Evolutionary conservation across 2,329 filamentous ascomycete species (phyloP), one percentile per base, ranked within the genome.

Genomic region (Diaporthe velutina): DNA sequence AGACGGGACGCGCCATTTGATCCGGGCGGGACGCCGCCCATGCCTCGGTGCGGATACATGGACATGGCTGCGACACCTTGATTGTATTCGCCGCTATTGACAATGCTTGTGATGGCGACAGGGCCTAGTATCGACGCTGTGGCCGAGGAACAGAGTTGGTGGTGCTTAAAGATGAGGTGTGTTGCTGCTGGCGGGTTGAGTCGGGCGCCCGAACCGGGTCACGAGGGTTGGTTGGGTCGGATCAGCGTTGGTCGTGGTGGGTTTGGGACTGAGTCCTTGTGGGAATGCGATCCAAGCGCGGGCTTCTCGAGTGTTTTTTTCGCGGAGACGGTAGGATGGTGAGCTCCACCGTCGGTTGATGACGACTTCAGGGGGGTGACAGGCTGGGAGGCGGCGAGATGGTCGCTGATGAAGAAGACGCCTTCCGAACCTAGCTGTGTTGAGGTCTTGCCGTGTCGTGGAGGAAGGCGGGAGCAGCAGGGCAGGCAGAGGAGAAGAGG

Each of bases 21-120:
- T 35, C 85, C 81, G 78, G 83, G 86, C 85, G 94, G 93, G 78
- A 91, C 92, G 78, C 88, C 90, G 78, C 92, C 93, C 90, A 97
- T 93, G 83, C 93, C 93, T 83, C 95, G 95, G 88, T 97, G 95
- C 81, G 94, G 94, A 85, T 98, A 98, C 95, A 98, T 98, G 73
- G 90, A 91, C 90, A 92, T 92, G 67, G 71, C 79, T 77, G 70
- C 76, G 54, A 71, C 45, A 58, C 38, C 35, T 55, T 15, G n/a
- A 19, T 30, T 22, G 48, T 50, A 30, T 40, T 33, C 35, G 64
- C 54, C 45, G 33, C 50, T 61, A 54, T 70, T 52, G 38, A 68
- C n/a, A 25, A 60, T 40, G 45, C 25, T 48, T 55, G 15, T 0
- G 8, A 45, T n/a, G 50, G 45, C 61, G 48, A 35, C 38, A 58